phyloP scores from a whole-genome alignment of 495 filamentous ascomycete species.

The Zalerion maritima region DNA sequence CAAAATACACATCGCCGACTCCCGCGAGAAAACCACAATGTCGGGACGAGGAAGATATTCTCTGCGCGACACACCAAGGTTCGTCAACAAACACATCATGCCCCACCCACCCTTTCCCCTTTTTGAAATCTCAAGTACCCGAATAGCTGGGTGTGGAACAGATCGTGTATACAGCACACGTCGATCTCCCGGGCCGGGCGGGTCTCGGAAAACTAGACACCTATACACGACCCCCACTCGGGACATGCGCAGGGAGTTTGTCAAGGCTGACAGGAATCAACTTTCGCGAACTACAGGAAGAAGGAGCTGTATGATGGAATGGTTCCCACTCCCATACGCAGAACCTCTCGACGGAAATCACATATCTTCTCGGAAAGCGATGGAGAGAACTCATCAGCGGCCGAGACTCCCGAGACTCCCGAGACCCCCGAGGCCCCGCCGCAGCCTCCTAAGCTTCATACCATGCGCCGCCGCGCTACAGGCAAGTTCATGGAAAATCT shows the following conservation, averaged over 20 bases:
- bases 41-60: slow-evolving; percentile 28
- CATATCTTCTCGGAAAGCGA: slow-evolving; percentile 27
- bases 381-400: slow-evolving; percentile 27
- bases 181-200: not conserved
- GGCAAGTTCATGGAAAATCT: slow-evolving; percentile 32
- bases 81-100: slow-evolving; percentile 10
- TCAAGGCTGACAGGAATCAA: too few species aligned
- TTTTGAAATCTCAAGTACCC: slow-evolving; percentile 1
- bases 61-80: slow-evolving; percentile 38
- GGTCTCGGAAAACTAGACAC: slow-evolving; percentile 6
- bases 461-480: slow-evolving; percentile 20
- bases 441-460: too few species aligned
- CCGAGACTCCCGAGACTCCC: too few species aligned
- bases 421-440: too few species aligned
- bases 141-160: not conserved
- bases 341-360: slow-evolving; percentile 25
- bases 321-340: slow-evolving; percentile 31
- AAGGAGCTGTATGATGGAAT: slow-evolving; percentile 38
- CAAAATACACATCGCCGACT: too few species aligned
- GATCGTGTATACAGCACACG: slow-evolving; percentile 2
- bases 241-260: not conserved
- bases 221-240: not conserved
- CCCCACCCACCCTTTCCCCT: not conserved
- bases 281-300: slow-evolving; percentile 18
- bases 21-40: too few species aligned